Evolutionary conservation across 129 eudicot genomes (phyloP).

Genomic region (Scalesia atractyloides): DNA sequence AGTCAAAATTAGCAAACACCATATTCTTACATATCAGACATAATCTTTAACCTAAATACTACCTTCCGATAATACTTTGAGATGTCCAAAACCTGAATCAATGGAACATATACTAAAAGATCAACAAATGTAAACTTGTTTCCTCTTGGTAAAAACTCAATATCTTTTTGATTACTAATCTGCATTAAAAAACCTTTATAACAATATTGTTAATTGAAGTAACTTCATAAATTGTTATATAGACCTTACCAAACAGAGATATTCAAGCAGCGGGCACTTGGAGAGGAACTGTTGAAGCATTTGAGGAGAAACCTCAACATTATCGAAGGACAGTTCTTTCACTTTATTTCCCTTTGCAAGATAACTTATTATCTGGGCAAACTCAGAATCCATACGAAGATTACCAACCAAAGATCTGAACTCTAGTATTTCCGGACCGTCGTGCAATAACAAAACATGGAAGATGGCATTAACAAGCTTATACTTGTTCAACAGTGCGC

Average conservation of each 20-base stretch:
- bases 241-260: slow-evolving; percentile 2
- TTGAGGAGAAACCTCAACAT: too few species aligned
- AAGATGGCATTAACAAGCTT: too few species aligned
- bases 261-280: slow-evolving; percentile 25
- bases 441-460: too few species aligned
- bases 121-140: slow-evolving; percentile 10
- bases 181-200: neutral
- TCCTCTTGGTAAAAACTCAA: neutral
- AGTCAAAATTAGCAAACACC: too few species aligned
- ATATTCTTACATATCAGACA: neutral
- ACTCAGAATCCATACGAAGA: too few species aligned
- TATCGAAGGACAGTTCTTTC: too few species aligned
- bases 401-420: too few species aligned
- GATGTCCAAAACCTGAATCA: neutral
- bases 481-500: too few species aligned
- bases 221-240: neutral
- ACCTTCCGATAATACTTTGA: neutral
- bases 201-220: neutral
- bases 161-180: neutral
- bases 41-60: neutral
- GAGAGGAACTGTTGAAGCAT: too few species aligned
- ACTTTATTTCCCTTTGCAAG: too few species aligned
- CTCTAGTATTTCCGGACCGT: too few species aligned
- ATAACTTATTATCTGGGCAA: too few species aligned
- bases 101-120: slow-evolving; percentile 1